Evolutionary conservation across 768 basidiomycete genomes (phyloP), one percentile per base, ranked within the genome.

Genomic region (Leucocoprinus birnbaumii): DNA sequence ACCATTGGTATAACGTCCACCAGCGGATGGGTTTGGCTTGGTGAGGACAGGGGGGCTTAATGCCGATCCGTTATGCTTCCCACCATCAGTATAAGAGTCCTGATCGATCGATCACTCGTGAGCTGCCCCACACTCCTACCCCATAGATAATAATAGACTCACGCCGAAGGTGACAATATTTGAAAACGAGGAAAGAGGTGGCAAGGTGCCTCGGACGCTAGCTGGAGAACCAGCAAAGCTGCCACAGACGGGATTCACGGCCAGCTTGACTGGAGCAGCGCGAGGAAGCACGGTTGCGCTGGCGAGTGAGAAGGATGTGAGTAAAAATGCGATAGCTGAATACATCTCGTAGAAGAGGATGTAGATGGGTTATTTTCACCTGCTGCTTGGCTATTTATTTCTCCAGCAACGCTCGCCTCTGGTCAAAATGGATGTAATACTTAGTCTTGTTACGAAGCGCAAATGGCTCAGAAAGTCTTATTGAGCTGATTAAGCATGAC

Each of bases 131-230:
- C 38, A 43, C 16, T 16, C 41, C n/a, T 25, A 13, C 14, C 40
- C 25, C 41, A 40, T 13, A 46, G 10, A 38, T 37, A 35, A 34
- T 21, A 22, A 41, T 27, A 16, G 45, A 35, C 27, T 43, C 60
- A 79, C 80, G 19, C 80, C 78, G 54, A 83, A 82, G 1, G 79
- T 71, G 1, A 83, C 80, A 37, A 83, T 74, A 4, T 76, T 83
- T n/a, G 31, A 37, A 26, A 53, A 46, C 21, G 52, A 34, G 16
- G 44, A 46, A n/a, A 53, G 44, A n/a, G 34, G 13, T 3, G 52
- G 52, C 27, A 53, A 53, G 1, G 80, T 80, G 0, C 69, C 73
- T 42, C 78, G 82, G 38, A 80, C 72, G 57, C 82, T 75, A 6
- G 72, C 69, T 10, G 63, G 62, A 4, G 58, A 64, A 11, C 77